These are phyloP conservation scores for Aspergillus pseudoterreus DNA, from an alignment of 2,329 filamentous ascomycete species.

Conservation along the genomic window DNA sequence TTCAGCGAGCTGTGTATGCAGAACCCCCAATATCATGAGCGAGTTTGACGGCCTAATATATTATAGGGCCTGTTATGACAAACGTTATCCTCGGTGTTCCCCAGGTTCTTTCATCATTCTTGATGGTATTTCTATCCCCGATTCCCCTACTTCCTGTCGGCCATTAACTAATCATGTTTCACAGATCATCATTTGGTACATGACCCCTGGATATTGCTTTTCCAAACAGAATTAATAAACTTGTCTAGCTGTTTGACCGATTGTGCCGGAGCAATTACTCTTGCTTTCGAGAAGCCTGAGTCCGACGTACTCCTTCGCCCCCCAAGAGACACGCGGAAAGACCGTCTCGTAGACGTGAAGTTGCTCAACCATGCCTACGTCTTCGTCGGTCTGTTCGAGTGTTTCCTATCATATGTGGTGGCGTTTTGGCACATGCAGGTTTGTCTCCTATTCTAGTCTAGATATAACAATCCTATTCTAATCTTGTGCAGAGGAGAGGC, in stretches of 20 bases:
- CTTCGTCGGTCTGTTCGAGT: constrained; percentile 64
- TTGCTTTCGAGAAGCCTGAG: constrained; percentile 75
- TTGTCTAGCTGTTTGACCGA: constrained; percentile 58
- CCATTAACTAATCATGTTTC: too few species aligned
- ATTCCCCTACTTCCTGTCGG: not conserved
- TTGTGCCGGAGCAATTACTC: constrained; percentile 66
- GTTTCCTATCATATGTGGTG: constrained; percentile 60
- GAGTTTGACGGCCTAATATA: too few species aligned
- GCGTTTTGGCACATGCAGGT: constrained; percentile 59
- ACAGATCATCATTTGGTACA: constrained; percentile 56
- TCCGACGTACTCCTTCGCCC: constrained; percentile 68
- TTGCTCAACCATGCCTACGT: constrained; percentile 71
- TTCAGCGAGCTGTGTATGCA: constrained; percentile 62
- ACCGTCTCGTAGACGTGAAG: constrained; percentile 69
- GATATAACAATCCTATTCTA: too few species aligned
- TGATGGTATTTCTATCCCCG: constrained; percentile 49
- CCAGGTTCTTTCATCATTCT: constrained; percentile 68
- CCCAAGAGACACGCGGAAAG: constrained; percentile 65
- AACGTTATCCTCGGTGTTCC: constrained; percentile 70
- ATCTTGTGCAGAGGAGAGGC: constrained; percentile 41
- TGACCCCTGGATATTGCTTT: constrained; percentile 1
- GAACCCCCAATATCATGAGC: too few species aligned
- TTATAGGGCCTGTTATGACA: constrained; percentile 62
- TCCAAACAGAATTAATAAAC: not conserved
- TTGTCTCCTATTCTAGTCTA: not conserved